Evolutionary conservation across 2,329 filamentous ascomycete species (phyloP).

Genomic region (Scopulariopsis brevicaulis): DNA sequence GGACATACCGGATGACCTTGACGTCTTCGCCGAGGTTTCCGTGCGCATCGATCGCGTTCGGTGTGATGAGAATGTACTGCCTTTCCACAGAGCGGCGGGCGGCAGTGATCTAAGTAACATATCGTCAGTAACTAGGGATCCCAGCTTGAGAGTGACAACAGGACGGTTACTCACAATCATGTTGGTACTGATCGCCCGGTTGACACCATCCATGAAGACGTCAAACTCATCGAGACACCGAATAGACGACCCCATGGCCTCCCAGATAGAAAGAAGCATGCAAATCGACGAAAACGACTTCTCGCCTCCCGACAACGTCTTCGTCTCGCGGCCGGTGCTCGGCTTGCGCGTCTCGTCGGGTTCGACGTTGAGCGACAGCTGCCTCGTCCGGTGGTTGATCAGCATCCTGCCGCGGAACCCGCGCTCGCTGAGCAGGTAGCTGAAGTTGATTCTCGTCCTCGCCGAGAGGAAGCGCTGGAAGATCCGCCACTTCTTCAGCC

Average conservation of each 20-base stretch:
- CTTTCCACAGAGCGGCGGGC: constrained; percentile 78
- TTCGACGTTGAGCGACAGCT: constrained; percentile 67
- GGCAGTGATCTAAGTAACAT: constrained; percentile 30
- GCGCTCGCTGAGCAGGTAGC: constrained; percentile 78
- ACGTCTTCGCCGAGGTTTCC: constrained; percentile 55
- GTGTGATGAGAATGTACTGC: constrained; percentile 94
- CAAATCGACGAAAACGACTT: constrained; percentile 98
- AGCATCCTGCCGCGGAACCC: constrained; percentile 75
- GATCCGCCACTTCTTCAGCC: constrained; percentile 63
- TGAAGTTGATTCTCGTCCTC: constrained; percentile 77
- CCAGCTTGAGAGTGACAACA: background rate
- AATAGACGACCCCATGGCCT: constrained; percentile 93
- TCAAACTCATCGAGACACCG: constrained; percentile 96
- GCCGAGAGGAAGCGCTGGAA: constrained; percentile 81
- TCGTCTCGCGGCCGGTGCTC: constrained; percentile 67
- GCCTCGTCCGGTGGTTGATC: constrained; percentile 64
- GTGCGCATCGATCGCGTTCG: constrained; percentile 64
- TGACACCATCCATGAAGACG: constrained; percentile 98
- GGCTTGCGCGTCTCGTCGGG: constrained; percentile 58
- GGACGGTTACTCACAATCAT: constrained; percentile 60
- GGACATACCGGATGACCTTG: constrained; percentile 57
- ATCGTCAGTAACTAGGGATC: background rate
- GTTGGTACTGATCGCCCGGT: constrained; percentile 82
- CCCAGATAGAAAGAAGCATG: constrained; percentile 85
- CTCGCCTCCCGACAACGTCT: constrained; percentile 88